Conservation (phyloP, 108 stramenopile species). For the Conticribra weissflogii region DNA sequence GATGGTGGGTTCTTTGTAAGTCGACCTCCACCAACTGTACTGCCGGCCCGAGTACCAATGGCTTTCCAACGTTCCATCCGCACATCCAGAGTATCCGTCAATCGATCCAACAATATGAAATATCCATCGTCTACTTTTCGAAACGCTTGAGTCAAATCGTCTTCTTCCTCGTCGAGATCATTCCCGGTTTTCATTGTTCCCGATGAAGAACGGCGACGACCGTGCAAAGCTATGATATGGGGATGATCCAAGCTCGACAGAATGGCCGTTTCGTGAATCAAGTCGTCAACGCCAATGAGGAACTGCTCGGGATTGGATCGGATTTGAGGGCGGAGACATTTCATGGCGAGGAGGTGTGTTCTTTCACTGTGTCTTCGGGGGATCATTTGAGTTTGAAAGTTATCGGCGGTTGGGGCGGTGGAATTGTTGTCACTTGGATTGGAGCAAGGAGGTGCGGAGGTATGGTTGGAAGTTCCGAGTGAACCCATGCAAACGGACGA, state of each 20-base stretch:
- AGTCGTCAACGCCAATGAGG: constrained; percentile 33
- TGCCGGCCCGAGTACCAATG: too few relatives aligned
- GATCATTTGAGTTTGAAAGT: background rate
- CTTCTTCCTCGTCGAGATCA: too few relatives aligned
- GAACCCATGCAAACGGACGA: too few relatives aligned
- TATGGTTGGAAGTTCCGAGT: too few relatives aligned
- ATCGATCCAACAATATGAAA: constrained; percentile 73
- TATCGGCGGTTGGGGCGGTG: background rate
- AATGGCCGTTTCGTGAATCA: constrained; percentile 36
- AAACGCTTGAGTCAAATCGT: too few relatives aligned
- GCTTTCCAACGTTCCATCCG: constrained; percentile 69
- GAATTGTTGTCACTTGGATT: background rate
- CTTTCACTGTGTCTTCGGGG: background rate
- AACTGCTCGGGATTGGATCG: constrained; percentile 16
- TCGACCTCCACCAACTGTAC: background rate
- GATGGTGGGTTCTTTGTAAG: background rate
- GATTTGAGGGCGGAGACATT: constrained; percentile 27
- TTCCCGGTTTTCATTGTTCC: too few relatives aligned
- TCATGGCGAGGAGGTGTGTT: constrained; percentile 20
- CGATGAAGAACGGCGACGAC: too few relatives aligned
- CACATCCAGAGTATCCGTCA: constrained; percentile 72
- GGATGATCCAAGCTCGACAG: constrained; percentile 32
- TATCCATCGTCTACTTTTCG: constrained; percentile 52
- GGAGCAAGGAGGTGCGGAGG: too few relatives aligned
- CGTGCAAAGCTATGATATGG: constrained; percentile 39